phyloP scores from a whole-genome alignment of 805 yeast genomes.

The Wickerhamiella hasegawae region DNA sequence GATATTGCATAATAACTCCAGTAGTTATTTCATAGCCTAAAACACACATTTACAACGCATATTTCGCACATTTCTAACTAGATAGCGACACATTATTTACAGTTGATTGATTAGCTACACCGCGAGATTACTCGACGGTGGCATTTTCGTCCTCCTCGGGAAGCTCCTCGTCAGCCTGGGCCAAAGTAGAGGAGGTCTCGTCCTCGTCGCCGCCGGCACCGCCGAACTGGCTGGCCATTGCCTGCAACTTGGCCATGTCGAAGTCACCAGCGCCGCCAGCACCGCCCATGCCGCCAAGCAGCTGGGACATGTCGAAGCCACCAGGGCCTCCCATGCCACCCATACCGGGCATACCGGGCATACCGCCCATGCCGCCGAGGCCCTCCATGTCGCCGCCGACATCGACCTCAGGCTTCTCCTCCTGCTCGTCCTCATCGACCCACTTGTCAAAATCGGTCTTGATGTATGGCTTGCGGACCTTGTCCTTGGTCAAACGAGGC shows the following conservation, averaged over 20 bases:
- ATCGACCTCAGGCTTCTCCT: slow-evolving; percentile 40
- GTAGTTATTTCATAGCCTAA: no score
- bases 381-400: slow-evolving; percentile 12
- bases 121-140: no score
- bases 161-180: slow-evolving; percentile 15
- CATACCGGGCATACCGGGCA: slow-evolving; percentile 24
- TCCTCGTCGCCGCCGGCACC: slow-evolving; percentile 10
- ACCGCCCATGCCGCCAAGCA: slow-evolving; percentile 25
- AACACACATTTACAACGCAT: no score
- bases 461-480: slow-evolving; percentile 60
- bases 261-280: slow-evolving; percentile 20
- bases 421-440: slow-evolving; percentile 98
- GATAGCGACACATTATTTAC: no score
- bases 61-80: no score
- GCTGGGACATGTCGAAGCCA: slow-evolving; percentile 16
- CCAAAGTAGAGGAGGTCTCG: no score
- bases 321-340: slow-evolving; percentile 15
- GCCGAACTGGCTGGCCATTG: slow-evolving; percentile 4
- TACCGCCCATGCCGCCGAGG: slow-evolving; percentile 5
- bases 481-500: slow-evolving; percentile 90
- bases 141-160: no score
- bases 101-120: no score
- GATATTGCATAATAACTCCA: no score
- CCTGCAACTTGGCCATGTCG: slow-evolving; percentile 14
- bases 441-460: slow-evolving; percentile 94